Conservation (phyloP, 2,329 filamentous ascomycete genomes). For the Alternaria ventricosa region DNA sequence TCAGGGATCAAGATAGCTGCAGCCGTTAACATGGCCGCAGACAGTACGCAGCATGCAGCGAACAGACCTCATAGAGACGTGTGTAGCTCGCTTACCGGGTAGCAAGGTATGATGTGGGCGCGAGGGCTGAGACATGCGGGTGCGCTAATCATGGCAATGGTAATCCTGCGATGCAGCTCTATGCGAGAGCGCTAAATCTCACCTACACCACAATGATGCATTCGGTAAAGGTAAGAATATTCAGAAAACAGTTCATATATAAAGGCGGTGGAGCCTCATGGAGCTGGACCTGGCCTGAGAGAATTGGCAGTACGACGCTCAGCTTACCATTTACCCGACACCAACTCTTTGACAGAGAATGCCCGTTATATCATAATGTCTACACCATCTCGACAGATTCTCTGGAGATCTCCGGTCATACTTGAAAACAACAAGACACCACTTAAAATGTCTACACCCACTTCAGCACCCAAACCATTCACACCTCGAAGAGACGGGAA, state of each 20-base stretch:
- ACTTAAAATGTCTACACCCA: conserved; percentile 23
- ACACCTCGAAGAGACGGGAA: conserved; percentile 24
- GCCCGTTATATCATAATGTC: conserved; percentile 24
- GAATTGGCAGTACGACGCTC: conserved; percentile 5
- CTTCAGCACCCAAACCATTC: conserved; percentile 27
- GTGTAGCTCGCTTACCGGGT: background rate
- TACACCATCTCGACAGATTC: conserved; percentile 25
- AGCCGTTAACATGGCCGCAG: background rate
- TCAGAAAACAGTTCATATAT: conserved; percentile 5
- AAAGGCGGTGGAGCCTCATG: conserved; percentile 7
- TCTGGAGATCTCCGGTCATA: conserved; percentile 29
- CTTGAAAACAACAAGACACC: conserved; percentile 15
- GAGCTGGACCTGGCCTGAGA: background rate
- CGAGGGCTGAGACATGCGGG: conserved; percentile 3
- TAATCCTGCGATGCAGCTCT: background rate
- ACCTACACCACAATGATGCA: conserved; percentile 7
- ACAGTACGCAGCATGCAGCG: background rate
- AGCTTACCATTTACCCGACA: conserved; percentile 3
- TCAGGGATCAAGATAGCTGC: conserved; percentile 5
- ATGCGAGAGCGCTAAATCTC: conserved; percentile 8
- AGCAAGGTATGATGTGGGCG: background rate
- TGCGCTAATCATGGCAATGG: conserved; percentile 9
- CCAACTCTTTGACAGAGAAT: conserved; percentile 1
- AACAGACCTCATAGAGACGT: background rate
- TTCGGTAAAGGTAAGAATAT: background rate